Evolutionary conservation across 257 asterid species (phyloP).

Genomic region (Sherardia arvensis): DNA sequence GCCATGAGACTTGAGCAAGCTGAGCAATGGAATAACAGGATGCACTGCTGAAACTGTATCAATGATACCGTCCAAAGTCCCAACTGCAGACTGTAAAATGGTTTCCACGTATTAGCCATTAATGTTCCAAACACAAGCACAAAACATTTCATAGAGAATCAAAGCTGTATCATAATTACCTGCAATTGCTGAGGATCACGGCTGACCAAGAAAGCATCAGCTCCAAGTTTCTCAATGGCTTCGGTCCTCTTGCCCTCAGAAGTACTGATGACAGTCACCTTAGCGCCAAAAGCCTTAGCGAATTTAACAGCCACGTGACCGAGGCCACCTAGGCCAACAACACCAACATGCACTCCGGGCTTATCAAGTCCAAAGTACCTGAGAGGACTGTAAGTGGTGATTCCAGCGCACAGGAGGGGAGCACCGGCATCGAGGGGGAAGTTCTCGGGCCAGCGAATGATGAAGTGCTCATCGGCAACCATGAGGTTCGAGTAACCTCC

Average conservation of each 20-base stretch:
- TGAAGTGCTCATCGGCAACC: slow-evolving; percentile 38
- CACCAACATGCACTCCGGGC: slow-evolving; percentile 35
- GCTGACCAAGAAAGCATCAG: slow-evolving; percentile 35
- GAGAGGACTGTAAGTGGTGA: slow-evolving; percentile 38
- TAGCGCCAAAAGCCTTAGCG: slow-evolving; percentile 37
- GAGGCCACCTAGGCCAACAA: slow-evolving; percentile 48
- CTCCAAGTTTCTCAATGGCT: slow-evolving; percentile 34
- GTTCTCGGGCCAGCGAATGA: slow-evolving; percentile 37
- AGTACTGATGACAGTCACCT: slow-evolving; percentile 41
- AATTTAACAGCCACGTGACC: slow-evolving; percentile 47
- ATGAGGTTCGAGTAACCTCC: slow-evolving; percentile 43
- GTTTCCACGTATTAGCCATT: no score
- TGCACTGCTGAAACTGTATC: slow-evolving; percentile 53
- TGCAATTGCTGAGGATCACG: slow-evolving; percentile 30
- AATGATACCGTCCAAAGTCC: slow-evolving; percentile 43
- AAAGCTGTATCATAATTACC: slow-evolving; percentile 9
- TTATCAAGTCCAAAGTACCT: slow-evolving; percentile 34
- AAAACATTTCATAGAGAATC: neutral
- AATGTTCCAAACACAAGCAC: neutral
- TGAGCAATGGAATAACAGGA: slow-evolving; percentile 31
- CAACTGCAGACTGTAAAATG: slow-evolving; percentile 29
- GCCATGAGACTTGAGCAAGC: slow-evolving; percentile 39
- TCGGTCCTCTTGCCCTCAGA: slow-evolving; percentile 33
- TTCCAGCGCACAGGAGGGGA: slow-evolving; percentile 46
- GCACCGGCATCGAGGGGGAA: slow-evolving; percentile 37